phyloP scores from a whole-genome alignment of 2,329 filamentous ascomycete genomes.

The Fusarium nisikadoi region DNA sequence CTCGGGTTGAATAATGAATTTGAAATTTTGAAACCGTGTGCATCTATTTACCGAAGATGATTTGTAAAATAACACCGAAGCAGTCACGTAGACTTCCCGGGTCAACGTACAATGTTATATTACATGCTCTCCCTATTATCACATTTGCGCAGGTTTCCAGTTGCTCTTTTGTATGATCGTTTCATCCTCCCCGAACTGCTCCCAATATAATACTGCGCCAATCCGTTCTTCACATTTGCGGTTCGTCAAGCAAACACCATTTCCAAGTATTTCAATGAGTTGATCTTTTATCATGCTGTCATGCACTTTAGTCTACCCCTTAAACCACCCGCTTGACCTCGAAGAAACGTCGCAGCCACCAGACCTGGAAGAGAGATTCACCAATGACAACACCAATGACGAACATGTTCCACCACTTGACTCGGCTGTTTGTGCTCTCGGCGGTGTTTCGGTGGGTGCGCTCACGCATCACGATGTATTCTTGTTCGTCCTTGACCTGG shows the following conservation, averaged over 20 bases:
- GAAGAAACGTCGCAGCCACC: conserved; percentile 99
- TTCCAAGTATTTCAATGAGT: not conserved
- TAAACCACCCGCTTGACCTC: conserved; percentile 80
- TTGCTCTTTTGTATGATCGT: conserved; percentile 26
- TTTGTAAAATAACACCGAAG: not conserved
- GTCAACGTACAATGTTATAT: conserved; percentile 32
- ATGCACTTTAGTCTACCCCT: conserved; percentile 15
- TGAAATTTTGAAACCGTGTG: not conserved
- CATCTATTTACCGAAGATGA: not conserved
- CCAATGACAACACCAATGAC: conserved; percentile 89
- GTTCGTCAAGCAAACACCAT: conserved; percentile 32
- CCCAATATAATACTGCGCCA: conserved; percentile 40
- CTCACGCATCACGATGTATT: conserved; percentile 95
- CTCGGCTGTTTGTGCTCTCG: conserved; percentile 95
- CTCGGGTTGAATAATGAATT: conserved; percentile 13
- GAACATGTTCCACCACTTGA: conserved; percentile 99
- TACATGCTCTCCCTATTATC: conserved; percentile 38
- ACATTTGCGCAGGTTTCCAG: conserved; percentile 27
- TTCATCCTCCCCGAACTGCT: conserved; percentile 30
- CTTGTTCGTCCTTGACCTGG: conserved; percentile 97
- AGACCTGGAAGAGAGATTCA: conserved; percentile 97
- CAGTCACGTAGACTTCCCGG: not conserved
- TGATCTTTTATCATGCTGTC: conserved; percentile 12
- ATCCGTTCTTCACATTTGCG: conserved; percentile 23
- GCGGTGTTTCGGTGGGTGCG: conserved; percentile 97